Base-by-base conservation (phyloP, 2,329 filamentous ascomycete genomes). In the Fonsecaea pedrosoi region DNA sequence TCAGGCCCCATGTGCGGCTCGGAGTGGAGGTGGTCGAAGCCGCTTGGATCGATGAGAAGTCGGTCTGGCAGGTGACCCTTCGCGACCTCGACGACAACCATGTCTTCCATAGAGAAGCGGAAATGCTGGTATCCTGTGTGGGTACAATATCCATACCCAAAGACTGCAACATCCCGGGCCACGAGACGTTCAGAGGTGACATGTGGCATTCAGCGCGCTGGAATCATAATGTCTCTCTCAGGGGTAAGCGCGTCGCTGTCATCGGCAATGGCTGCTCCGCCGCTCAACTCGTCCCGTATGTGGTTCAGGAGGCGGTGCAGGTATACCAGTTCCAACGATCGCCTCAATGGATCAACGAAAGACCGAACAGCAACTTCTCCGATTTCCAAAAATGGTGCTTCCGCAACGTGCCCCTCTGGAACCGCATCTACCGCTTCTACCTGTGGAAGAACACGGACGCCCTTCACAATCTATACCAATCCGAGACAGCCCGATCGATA, bases 301-400 rank as follows among this genome's bases (percentile, higher is more conserved):
- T 88, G 6, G 48, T 78, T 1, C 77, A 82, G 42, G 81, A 80
- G 21, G 84, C 82, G 37, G 86, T 82, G 71, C 83, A 82, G 4
- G 81, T 88, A 8, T 86, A 84, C 0, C 86, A 88, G 69, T 68
- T 88, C 7, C 85, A 87, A 82, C 77, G 84, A 12, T 83, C 83
- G 10, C 83, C 85, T 8, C 86, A 85, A 2, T 87, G 85, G 85
- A 81, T 87, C 53, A 57, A 73, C 73, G 21, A 75, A 77, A 66
- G 79, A 77, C 7, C 78, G 80, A 65, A 67, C 35, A 8, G 56
- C 34, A 21, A 37, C 34, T 64, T 70, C 73, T 0, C 78, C 79
- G 13, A 86, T 81, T 70, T 78, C 79, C 53, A 69, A 71, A 35
- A 74, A 83, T 32, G 85, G 86, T 66, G 78, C 80, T 2, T 76